Evolutionary conservation across 2,329 filamentous ascomycete species (phyloP).

Genomic region (Diplodia intermedia): DNA sequence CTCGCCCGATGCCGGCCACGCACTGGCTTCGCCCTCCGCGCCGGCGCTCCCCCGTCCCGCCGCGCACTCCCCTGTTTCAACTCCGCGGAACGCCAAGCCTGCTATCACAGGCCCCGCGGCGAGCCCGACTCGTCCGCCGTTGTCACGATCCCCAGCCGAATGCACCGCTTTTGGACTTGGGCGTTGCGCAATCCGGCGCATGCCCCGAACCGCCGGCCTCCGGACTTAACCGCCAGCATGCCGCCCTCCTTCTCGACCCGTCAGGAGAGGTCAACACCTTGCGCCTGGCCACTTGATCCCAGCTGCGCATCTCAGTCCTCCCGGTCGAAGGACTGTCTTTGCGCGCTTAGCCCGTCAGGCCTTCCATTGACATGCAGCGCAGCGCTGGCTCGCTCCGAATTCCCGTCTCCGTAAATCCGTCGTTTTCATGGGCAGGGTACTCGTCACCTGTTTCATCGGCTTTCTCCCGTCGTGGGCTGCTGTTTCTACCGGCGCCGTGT

Average conservation of each 20-base stretch:
- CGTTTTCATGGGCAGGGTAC: neutral
- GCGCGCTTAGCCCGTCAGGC: conserved; percentile 11
- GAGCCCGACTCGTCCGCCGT: neutral
- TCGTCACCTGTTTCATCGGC: neutral
- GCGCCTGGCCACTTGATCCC: neutral
- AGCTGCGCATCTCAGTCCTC: conserved; percentile 8
- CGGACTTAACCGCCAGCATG: neutral
- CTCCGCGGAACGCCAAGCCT: conserved; percentile 25
- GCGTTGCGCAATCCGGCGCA: conserved; percentile 13
- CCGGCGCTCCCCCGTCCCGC: conserved; percentile 23
- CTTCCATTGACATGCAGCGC: conserved; percentile 19
- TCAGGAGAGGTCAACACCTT: conserved; percentile 23
- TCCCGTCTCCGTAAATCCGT: neutral
- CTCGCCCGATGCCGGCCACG: no score
- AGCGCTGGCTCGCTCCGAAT: conserved; percentile 19
- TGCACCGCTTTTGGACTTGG: neutral
- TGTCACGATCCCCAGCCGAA: conserved; percentile 4
- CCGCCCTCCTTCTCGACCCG: neutral
- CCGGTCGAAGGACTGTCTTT: neutral
- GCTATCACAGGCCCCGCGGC: no score
- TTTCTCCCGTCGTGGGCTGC: neutral
- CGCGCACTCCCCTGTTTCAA: conserved; percentile 27
- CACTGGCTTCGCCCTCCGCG: neutral
- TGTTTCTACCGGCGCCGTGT: neutral
- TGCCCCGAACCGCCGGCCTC: conserved; percentile 10